phyloP scores from a whole-genome alignment of 345 rosid species.

The Populus nigra region DNA sequence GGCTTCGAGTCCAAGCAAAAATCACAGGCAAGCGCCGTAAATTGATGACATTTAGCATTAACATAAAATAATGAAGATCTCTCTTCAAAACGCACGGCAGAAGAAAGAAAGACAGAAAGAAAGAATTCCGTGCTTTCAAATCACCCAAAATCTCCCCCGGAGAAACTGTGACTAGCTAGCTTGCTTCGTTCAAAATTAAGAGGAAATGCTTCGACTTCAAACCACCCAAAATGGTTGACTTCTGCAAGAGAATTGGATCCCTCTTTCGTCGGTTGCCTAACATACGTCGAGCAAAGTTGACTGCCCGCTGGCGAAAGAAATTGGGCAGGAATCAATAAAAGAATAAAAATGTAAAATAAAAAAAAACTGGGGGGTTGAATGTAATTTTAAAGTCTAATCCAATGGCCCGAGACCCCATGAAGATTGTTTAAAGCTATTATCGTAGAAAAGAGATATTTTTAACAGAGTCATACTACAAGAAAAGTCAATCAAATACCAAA shows the following conservation, averaged over 20 bases:
- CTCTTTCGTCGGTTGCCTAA: background rate
- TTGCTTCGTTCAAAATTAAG: background rate
- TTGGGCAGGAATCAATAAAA: too few relatives aligned
- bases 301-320: background rate
- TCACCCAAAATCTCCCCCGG: slow-evolving; percentile 11
- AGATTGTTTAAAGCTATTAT: too few relatives aligned
- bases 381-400: too few relatives aligned
- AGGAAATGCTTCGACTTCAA: too few relatives aligned
- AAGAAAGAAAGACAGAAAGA: too few relatives aligned
- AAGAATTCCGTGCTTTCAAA: background rate
- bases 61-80: background rate
- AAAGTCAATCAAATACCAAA: too few relatives aligned
- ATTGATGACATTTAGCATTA: background rate
- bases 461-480: too few relatives aligned
- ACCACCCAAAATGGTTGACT: background rate
- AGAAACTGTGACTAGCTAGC: background rate
- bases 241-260: background rate
- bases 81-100: background rate
- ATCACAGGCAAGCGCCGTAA: slow-evolving; percentile 1
- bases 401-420: too few relatives aligned
- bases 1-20: slow-evolving; percentile 6
- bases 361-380: too few relatives aligned
- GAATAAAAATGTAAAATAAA: background rate
- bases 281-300: background rate
- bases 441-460: too few relatives aligned